Evolutionary conservation across 805 yeast genomes (phyloP).

Genomic region (Candida caryicola): DNA sequence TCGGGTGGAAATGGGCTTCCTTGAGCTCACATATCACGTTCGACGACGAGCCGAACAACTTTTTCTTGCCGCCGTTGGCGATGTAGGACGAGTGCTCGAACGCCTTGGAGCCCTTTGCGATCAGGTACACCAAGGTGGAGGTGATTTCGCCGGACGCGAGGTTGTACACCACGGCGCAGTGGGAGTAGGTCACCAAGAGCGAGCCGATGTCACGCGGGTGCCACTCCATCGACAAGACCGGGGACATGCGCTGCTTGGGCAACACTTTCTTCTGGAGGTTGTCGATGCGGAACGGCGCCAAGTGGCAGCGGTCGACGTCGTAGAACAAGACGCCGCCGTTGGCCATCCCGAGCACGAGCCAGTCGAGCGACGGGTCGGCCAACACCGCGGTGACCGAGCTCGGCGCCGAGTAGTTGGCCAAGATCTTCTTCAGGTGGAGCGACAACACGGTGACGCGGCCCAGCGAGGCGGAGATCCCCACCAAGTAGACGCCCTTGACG

Average conservation of each 20-base stretch:
- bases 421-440: conserved; percentile 55
- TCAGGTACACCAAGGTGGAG: conserved; percentile 54
- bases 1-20: conserved; percentile 84
- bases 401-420: conserved; percentile 61
- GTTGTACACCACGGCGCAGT: conserved; percentile 67
- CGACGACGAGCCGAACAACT: conserved; percentile 36
- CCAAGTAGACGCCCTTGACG: conserved; percentile 77
- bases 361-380: conserved; percentile 85
- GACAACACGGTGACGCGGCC: conserved; percentile 69
- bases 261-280: conserved; percentile 64
- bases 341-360: conserved; percentile 75
- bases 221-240: conserved; percentile 67
- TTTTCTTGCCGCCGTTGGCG: conserved; percentile 40
- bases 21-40: conserved; percentile 29
- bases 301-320: conserved; percentile 74
- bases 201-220: conserved; percentile 90
- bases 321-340: conserved; percentile 71
- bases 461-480: conserved; percentile 59
- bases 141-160: conserved; percentile 59
- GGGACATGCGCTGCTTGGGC: conserved; percentile 57
- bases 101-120: conserved; percentile 71
- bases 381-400: conserved; percentile 67
- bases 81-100: conserved; percentile 28
- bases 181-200: conserved; percentile 68
- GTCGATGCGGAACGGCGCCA: conserved; percentile 64